A percentile compares a stretch with the other conserved stretches of the same genome.
These are phyloP conservation scores for Tulasnella sp. DNA, from an alignment of 768 basidiomycete species.

Conservation along the genomic window DNA sequence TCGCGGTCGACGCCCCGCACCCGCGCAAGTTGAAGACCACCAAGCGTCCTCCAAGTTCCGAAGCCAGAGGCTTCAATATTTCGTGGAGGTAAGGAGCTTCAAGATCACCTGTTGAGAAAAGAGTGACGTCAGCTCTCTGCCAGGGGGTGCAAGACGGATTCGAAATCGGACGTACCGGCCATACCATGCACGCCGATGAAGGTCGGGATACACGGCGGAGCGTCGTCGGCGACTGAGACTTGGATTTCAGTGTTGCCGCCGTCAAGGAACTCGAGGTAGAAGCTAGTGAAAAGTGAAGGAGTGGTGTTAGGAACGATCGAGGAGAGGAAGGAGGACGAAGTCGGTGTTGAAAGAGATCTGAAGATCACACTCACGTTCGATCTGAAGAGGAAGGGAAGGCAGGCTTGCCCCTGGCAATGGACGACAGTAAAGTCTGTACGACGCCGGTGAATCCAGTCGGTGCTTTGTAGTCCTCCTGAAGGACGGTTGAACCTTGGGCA, in stretches of 20 bases:
- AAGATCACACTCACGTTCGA: no score
- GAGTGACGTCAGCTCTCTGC: not conserved
- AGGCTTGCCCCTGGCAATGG: no score
- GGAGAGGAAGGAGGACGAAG: no score
- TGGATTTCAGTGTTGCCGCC: not conserved
- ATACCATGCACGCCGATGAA: not conserved
- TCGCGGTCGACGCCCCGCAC: no score
- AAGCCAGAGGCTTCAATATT: not conserved
- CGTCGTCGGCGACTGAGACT: not conserved
- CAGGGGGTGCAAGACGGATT: not conserved
- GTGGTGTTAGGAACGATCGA: not conserved
- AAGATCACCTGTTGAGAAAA: not conserved
- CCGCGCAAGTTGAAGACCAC: not conserved
- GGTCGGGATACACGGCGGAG: not conserved
- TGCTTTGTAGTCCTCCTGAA: no score
- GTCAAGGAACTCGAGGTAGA: not conserved
- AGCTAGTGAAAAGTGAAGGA: not conserved
- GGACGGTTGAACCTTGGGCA: no score
- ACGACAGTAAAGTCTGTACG: no score
- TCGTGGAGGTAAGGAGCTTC: not conserved
- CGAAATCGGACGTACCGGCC: not conserved
- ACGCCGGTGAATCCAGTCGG: no score
- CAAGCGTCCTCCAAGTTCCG: not conserved
- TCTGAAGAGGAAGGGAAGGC: no score
- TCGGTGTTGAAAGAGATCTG: no score